Base-by-base conservation (phyloP, 2,329 filamentous ascomycete species). In the Cryphonectria japonica region DNA sequence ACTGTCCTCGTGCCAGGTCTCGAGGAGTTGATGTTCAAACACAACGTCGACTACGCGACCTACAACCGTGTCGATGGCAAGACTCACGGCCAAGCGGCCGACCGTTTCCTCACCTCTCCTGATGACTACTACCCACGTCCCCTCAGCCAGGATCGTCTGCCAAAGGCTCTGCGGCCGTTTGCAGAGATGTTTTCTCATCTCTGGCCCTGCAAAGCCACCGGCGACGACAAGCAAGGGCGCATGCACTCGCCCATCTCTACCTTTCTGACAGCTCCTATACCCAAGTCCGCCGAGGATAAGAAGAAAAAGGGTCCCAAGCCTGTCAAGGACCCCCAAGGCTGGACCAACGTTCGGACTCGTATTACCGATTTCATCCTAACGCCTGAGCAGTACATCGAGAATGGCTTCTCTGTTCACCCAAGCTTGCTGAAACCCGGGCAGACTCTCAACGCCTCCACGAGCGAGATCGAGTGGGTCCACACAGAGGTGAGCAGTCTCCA, bases 1-100 rank as follows among this genome's bases (percentile, higher is more conserved):
- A 88, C 93, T 57, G 83, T 99, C 75, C 95, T 98, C 92, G 90
- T 98, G 14, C 96, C 96, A 14, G 96, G 96, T 0, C 83, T 99
- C 34, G 95, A 98, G 78, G 88, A 93, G 77, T 92, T 90, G 73
- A 96, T 98, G 92, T 97, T 98, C 82, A 89, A 92, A 79, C 86
- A 88, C 16, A 78, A 81, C 52, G 84, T 86, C 52, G 82, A 89
- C 74, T 86, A 85, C 65, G 78, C 80, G 13, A 81, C 78, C 1
- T 88, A 85, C 76, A 83, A 85, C 73, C 75, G 73, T 74, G 73
- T 69, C 68, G 76, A 65, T 41, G 76, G 78, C 32, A 75, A 76
- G 70, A 72, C 75, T 29, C 67, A 39, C 34, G 74, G 74, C 71
- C 73, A 78, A 74, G 78, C 79, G 65, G 77, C 78, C 46, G 77